Percentiles rank a stretch among this genome's conserved stretches.
These are phyloP conservation scores for Phytophthora syringae DNA, from an alignment of 352 stramenopile genomes.

Conservation along the genomic window DNA sequence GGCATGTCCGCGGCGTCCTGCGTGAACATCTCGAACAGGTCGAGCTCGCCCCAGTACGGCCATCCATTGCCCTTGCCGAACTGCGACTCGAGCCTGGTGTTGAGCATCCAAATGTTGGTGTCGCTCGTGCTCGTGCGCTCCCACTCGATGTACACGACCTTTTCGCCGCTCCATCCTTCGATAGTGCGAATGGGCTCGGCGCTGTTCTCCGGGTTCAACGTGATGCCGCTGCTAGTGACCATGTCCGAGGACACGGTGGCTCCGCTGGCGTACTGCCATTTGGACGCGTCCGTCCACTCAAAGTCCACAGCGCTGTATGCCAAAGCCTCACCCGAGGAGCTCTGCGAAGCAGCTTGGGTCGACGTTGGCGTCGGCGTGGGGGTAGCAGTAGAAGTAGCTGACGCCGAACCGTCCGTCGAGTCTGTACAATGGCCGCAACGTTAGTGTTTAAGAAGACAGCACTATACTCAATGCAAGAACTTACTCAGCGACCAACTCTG, in stretches of 20 bases:
- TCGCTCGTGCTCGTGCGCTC: slow-evolving; percentile 63
- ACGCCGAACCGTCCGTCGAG: slow-evolving; percentile 25
- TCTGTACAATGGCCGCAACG: slow-evolving; percentile 7
- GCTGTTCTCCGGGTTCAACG: slow-evolving; percentile 57
- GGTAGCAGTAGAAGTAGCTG: slow-evolving; percentile 2
- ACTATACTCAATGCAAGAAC: neutral
- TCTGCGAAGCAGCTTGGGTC: slow-evolving; percentile 22
- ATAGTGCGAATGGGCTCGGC: slow-evolving; percentile 66
- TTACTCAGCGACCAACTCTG: slow-evolving; percentile 29
- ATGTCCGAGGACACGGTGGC: slow-evolving; percentile 43
- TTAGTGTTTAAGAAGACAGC: too few relatives aligned
- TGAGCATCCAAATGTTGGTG: slow-evolving; percentile 89
- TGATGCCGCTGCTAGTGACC: slow-evolving; percentile 61
- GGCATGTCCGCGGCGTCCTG: slow-evolving; percentile 51
- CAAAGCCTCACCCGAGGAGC: slow-evolving; percentile 38
- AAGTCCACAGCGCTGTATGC: slow-evolving; percentile 66
- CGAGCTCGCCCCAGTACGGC: slow-evolving; percentile 79
- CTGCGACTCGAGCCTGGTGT: slow-evolving; percentile 73
- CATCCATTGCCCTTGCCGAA: slow-evolving; percentile 66
- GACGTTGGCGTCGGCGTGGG: slow-evolving; percentile 19
- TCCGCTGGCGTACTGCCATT: slow-evolving; percentile 69
- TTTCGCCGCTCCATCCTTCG: slow-evolving; percentile 70
- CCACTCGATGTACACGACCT: slow-evolving; percentile 80
- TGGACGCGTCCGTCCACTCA: slow-evolving; percentile 65
- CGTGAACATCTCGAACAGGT: slow-evolving; percentile 89